phyloP scores from a whole-genome alignment of 2,329 filamentous ascomycete species.

The Fusarium fracticaudum region DNA sequence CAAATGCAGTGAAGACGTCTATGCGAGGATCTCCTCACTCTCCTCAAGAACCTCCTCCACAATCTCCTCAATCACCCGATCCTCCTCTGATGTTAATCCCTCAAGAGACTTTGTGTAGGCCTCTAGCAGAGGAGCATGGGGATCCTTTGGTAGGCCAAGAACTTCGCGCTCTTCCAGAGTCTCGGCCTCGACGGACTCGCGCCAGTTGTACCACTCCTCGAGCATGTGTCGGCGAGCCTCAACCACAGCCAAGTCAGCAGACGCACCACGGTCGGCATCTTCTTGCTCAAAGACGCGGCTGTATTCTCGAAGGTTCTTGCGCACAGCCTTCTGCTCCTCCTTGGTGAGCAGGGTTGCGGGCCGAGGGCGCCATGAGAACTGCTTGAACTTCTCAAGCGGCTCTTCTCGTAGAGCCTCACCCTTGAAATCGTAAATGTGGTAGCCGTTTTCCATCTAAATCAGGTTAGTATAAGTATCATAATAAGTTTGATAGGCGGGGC shows the following conservation, averaged over 20 bases:
- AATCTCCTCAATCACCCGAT: constrained; percentile 86
- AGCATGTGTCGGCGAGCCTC: constrained; percentile 85
- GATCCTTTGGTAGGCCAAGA: constrained; percentile 72
- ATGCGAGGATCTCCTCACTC: constrained; percentile 77
- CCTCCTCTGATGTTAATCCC: constrained; percentile 69
- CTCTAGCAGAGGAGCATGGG: constrained; percentile 69
- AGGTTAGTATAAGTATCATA: constrained; percentile 12
- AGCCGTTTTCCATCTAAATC: constrained; percentile 96
- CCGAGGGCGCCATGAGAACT: constrained; percentile 93
- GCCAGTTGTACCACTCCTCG: constrained; percentile 90
- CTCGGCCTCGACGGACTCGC: constrained; percentile 76
- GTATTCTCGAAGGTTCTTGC: constrained; percentile 98
- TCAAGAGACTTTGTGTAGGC: constrained; percentile 63
- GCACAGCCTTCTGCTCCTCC: constrained; percentile 96
- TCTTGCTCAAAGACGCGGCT: constrained; percentile 94
- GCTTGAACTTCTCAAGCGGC: constrained; percentile 96
- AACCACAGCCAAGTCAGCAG: constrained; percentile 92
- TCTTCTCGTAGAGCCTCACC: constrained; percentile 91
- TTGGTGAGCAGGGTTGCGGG: constrained; percentile 91
- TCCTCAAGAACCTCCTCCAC: constrained; percentile 86
- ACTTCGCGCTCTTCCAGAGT: constrained; percentile 75
- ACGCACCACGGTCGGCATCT: constrained; percentile 91
- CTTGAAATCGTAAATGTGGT: constrained; percentile 97
- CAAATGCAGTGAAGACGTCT: constrained; percentile 45
- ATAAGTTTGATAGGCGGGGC: constrained; percentile 46